A percentile compares a stretch with the other conserved stretches of the same genome.
Evolutionary conservation across 371 early-diverging fungal genomes (phyloP).

Genomic region (Mucor piriformis): DNA sequence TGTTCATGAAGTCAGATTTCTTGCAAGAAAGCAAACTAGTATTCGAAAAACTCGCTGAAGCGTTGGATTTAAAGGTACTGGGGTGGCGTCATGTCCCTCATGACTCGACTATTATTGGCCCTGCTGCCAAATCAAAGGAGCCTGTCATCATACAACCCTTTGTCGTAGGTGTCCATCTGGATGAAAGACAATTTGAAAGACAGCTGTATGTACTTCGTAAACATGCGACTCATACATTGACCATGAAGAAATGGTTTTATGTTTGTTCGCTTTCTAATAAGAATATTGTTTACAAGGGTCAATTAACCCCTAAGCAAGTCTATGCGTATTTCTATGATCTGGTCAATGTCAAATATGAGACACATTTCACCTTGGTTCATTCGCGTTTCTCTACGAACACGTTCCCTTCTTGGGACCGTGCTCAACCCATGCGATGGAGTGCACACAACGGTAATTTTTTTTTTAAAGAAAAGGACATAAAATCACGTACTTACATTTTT

Average conservation of each 20-base stretch:
- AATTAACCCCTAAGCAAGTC: conserved; percentile 90
- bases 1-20: conserved; percentile 75
- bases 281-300: conserved; percentile 96
- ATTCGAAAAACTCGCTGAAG: conserved; percentile 77
- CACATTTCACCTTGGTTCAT: conserved; percentile 96
- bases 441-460: conserved; percentile 92
- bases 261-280: conserved; percentile 91
- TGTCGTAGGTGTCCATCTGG: conserved; percentile 51
- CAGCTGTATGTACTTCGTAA: conserved; percentile 90
- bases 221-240: conserved; percentile 80
- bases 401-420: conserved; percentile 97
- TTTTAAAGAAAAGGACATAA: too few relatives aligned
- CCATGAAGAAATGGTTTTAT: conserved; percentile 90
- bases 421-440: conserved; percentile 96
- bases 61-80: conserved; percentile 73
- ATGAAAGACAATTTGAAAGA: conserved; percentile 78
- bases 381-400: conserved; percentile 98
- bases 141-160: conserved; percentile 93
- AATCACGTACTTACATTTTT: too few relatives aligned
- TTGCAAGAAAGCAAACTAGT: conserved; percentile 62
- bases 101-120: conserved; percentile 89
- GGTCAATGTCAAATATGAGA: conserved; percentile 72
- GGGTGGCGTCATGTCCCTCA: conserved; percentile 93
- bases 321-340: conserved; percentile 91
- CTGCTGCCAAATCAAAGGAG: conserved; percentile 84